Evolutionary conservation across 352 stramenopile genomes (phyloP), one percentile per base, ranked within the genome.

Genomic region (Peronospora farinosa): DNA sequence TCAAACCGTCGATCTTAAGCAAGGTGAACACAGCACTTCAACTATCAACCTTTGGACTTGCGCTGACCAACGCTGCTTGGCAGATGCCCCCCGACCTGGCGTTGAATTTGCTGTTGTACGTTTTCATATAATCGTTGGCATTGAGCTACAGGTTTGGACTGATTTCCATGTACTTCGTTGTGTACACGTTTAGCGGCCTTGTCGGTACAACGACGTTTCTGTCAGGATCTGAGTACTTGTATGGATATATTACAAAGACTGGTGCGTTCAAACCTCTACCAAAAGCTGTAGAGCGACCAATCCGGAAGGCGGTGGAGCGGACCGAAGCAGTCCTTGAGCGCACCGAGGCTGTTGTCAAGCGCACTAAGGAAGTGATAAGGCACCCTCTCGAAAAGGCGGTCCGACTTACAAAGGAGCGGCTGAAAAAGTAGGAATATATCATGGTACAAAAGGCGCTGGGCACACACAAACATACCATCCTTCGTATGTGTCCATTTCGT

Each of bases 1-100:
- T 92, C 36, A 66, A 84, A 43, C 78, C 81, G 7, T 78, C 75
- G 27, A 56, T 80, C 48, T 48, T 89, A 16, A 89, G 78, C 59
- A 92, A 92, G 48, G 60, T 84, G 46, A 92, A 92, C 60, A 92
- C 81, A 44, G 78, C 77, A 27, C 70, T 90, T 33, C 81, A 92
- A 62, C 61, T 92, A 25, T 70, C 72, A 31, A 71, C 77, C 50
- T 88, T 90, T 40, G 81, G 81, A 19, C 67, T 86, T 33, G 64
- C 78, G 42, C 54, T 92, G 47, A 85, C 76, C 32, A 86, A 92
- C 52, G 78, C 72, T 9, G 77, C 78, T 7, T 88, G 74, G 74
- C 71, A 84, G 31, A 62, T 92, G 38, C 78, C 78, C 2, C 55
- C 65, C 1, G 71, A 85, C 41, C 51, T 65, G n/a, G 67, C 69